Base-by-base conservation (phyloP, 1,139 yeast genomes). In the Petasospora fabianii region DNA sequence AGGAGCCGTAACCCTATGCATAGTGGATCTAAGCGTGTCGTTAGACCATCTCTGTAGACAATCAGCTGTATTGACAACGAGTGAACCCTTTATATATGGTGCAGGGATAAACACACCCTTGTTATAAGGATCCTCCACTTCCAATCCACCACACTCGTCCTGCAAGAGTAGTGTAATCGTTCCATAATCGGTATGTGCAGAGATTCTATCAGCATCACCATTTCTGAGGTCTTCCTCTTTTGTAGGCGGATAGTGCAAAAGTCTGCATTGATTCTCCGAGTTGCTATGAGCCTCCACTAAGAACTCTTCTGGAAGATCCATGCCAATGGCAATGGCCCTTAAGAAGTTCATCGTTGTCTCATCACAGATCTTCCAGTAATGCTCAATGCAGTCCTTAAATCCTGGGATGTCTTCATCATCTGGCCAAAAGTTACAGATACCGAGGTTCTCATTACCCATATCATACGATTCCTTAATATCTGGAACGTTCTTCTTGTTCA, bases 391-490 rank as follows among this genome's bases (percentile, higher is more conserved):
- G 38, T 56, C 58, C 33, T 46, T 48, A 42, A 57, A 55, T 7
- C 52, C 60, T 6, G 61, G 59, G 24, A 56, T 53, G 32, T 53
- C 59, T 1, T 38, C 19, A 11, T 48, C 53, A 22, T 53, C 56
- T 4, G 61, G 61, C 61, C 61, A 58, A 17, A 56, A 47, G 38
- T 58, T 58, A 32, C 35, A 44, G 24, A 32, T 43, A 12, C 30
- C 34, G 14, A 44, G 39, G 9, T 36, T 32, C 30, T 48, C 49
- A 36, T 55, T 57, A 2, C 60, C 59, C 7, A 44, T 29, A 30
- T 56, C 60, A 38, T 53, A 54, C 2, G 57, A 51, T 32, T 56
- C 59, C 32, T 55, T 54, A 12, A 56, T 52, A 35, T 55, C 59
- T 3, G 59, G 59, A 10, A 37, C 32, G 34, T 46, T 37, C 33